Base-by-base conservation (phyloP, 2,329 filamentous ascomycete genomes). In the Fusarium sp. region DNA sequence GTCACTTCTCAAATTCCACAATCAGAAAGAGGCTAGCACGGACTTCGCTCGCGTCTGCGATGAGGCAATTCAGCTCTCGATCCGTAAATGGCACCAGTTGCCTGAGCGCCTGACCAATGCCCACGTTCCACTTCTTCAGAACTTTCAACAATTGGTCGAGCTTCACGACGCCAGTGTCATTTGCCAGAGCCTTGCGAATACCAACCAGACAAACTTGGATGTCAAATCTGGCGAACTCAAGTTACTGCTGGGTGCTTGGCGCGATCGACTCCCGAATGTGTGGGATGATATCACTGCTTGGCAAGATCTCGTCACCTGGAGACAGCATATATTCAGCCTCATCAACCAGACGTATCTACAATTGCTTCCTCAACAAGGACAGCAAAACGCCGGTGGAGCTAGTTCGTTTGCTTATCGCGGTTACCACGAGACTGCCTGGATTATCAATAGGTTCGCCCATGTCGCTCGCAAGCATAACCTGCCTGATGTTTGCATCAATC, bases 281-380 rank as follows among this genome's bases (percentile, higher is more conserved):
- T 99, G 96, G 96, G 96, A 99, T 81, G 96, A 99, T 81, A 99
- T 99, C 82, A 97, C 97, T 73, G 94, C 96, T 43, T 99, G 96
- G 96, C 96, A 99, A 82, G 97, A 99, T 80, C 86, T 99, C 44
- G 96, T 99, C n/a, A 99, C 96, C 3, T 99, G 96, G 96, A 91
- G 96, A 75, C 97, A 99, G 81, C 96, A 99, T 82, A 98, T 99
- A 69, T 99, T 99, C 85, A 93, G 95, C 64, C 89, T 99, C 30
- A 98, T 99, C 84, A 99, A 99, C 81, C 91, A 90, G 54, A 97
- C 95, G 0, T 99, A 99, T 79, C 89, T 99, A 16, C 90, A 91
- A 60, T 88, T 99, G 50, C 86, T 98, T 43, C 95, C 95, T 4
- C 91, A 90, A 23, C 92, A 94, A 78, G 91, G 92, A 8, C 81